Base-by-base conservation (phyloP, 176 grass and related monocot species). In the Hyparrhenia diplandra region DNA sequence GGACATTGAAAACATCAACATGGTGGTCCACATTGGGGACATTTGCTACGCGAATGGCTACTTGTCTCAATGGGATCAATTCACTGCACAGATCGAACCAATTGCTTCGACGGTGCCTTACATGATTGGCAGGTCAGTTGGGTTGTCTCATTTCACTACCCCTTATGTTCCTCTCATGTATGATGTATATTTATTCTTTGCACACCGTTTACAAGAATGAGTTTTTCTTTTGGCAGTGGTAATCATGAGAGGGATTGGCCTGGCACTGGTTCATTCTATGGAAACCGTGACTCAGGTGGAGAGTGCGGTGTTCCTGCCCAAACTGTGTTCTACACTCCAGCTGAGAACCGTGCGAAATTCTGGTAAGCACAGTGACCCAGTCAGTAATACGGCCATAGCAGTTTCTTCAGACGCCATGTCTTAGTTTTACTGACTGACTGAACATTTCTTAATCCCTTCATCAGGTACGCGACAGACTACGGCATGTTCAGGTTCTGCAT, bases 161-260 rank as follows among this genome's bases (percentile, higher is more conserved):
- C 2, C 40, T 51, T n/a, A 7, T 83, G 27, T 69, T 60, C 8
- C 45, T 10, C 6, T 13, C 55, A 37, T 89, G 24, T 10, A 10
- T 57, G n/a, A n/a, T n/a, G n/a, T n/a, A n/a, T n/a, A n/a, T n/a
- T 10, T 23, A 7, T 29, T 78, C 14, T 85, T 66, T n/a, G 54
- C 10, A 59, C 55, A 32, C 59, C 21, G 0, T 21, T 78, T 74
- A 69, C 16, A 80, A 46, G 3, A 76, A 23, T 12, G 13, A 8
- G 11, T 10, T 10, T 10, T n/a, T 36, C 77, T 78, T 25, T 12
- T 12, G 96, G n/a, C n/a, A n/a, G n/a, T 39, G 96, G 92, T 58
- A 98, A 98, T 18, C 96, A 98, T 27, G 96, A 98, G 57, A 90
- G 96, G 80, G 96, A 98, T 85, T 93, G 92, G 90, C 96, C 92